Base-by-base conservation (phyloP, 768 basidiomycete genomes). In the Rhodotorula diobovata region DNA sequence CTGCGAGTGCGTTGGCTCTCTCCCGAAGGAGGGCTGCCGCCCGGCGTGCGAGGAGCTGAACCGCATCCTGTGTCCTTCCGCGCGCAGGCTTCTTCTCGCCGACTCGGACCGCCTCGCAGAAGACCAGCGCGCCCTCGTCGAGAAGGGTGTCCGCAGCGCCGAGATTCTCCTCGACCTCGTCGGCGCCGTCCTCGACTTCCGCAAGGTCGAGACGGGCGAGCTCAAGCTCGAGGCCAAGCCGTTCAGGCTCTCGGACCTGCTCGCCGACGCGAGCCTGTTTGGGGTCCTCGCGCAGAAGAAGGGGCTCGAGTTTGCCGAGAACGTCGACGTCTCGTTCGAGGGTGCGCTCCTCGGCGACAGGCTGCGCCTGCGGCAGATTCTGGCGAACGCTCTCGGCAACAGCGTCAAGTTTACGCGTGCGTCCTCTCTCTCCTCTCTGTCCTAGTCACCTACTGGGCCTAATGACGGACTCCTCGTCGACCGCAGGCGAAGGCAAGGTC, bases 181-280 rank as follows among this genome's bases (percentile, higher is more conserved):
- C 48, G 70, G 71, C 20, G 61, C 67, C 10, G 73, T 74, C 7
- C 59, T 74, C 6, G 77, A 77, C 68, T 43, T 77, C 1, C 68
- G 74, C 32, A 77, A 77, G 43, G 69, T 76, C 50, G 77, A 77
- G 39, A 68, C 71, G 8, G 73, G 73, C 43, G 62, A 74, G 32
- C 64, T 77, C 28, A 51, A 55, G 9, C 65, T 77, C 50, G 74
- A 77, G 48, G n/a, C 50, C 2, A 46, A 61, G 23, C 74, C 76
- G 0, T 74, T 77, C 70, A 16, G 25, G 4, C 63, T 77, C 32
- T 21, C 50, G 1, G 65, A 76, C 37, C 61, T 63, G 4, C 43
- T 76, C 39, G 34, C 16, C 25, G 76, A 77, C 39, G 75, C 75
- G 8, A 32, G 55, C 16, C 46, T 72, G 20, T 77, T 72, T 72